Evolutionary conservation across 2,329 filamentous ascomycete species (phyloP).

Genomic region (Scedosporium aurantiacum): DNA sequence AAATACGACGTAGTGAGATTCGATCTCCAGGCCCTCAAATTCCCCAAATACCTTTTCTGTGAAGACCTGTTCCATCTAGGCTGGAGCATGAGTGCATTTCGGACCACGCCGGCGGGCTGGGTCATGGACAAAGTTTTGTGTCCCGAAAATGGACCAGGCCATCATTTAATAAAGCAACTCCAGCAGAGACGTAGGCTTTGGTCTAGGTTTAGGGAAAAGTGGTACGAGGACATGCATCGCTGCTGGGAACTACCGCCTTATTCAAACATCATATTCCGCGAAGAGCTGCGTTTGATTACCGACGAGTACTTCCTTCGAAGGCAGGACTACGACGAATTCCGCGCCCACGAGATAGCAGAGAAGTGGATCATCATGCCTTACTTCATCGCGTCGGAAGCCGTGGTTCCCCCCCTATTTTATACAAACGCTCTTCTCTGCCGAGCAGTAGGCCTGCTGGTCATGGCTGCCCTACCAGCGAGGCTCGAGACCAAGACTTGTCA

Average conservation of each 20-base stretch:
- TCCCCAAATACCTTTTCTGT: background rate
- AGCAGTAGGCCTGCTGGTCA: background rate
- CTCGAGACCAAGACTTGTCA: background rate
- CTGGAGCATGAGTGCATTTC: background rate
- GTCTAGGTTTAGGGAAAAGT: constrained; percentile 5
- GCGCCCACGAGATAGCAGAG: constrained; percentile 1
- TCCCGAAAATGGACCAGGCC: background rate
- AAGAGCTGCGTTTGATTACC: constrained; percentile 1
- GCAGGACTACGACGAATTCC: background rate
- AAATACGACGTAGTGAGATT: background rate
- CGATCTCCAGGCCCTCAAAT: constrained; percentile 1
- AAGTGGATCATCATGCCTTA: background rate
- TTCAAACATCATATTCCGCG: constrained; percentile 1
- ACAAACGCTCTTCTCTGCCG: background rate
- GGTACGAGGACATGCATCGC: background rate
- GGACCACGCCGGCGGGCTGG: background rate
- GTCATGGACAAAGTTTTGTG: background rate
- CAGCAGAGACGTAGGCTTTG: background rate
- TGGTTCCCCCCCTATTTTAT: background rate
- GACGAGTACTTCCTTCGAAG: constrained; percentile 1
- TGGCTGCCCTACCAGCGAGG: constrained; percentile 2
- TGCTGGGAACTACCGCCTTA: background rate
- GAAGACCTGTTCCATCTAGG: background rate
- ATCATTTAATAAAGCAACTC: background rate
- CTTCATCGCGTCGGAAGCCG: background rate